A percentile compares a stretch with the other conserved stretches of the same genome.
These are phyloP conservation scores for Lasiosphaeris hirsuta DNA, from an alignment of 495 filamentous ascomycete genomes.

Conservation along the genomic window DNA sequence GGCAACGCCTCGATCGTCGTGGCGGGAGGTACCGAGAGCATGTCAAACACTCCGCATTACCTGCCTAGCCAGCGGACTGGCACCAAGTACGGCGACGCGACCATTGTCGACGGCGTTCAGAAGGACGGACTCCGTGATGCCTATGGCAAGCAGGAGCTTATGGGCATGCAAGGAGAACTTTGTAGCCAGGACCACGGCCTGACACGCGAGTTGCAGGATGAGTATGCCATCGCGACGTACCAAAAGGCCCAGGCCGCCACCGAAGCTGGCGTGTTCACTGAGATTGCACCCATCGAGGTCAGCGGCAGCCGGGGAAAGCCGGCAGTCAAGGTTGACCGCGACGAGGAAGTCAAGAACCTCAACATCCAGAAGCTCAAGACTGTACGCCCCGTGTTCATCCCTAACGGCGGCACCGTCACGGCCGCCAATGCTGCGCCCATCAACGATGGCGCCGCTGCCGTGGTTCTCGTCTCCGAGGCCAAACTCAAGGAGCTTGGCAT, in stretches of 20 bases:
- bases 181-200: slow-evolving; percentile 83
- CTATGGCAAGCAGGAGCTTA: slow-evolving; percentile 84
- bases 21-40: slow-evolving; percentile 92
- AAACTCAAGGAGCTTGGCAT: slow-evolving; percentile 84
- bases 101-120: slow-evolving; percentile 82
- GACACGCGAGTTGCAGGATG: slow-evolving; percentile 78
- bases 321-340: slow-evolving; percentile 69
- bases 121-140: slow-evolving; percentile 91
- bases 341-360: slow-evolving; percentile 97
- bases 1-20: slow-evolving; percentile 87
- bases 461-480: slow-evolving; percentile 86
- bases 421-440: slow-evolving; percentile 96
- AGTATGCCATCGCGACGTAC: slow-evolving; percentile 90
- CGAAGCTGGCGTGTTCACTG: slow-evolving; percentile 72
- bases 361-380: slow-evolving; percentile 86
- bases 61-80: slow-evolving; percentile 77
- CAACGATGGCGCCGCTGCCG: slow-evolving; percentile 86
- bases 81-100: slow-evolving; percentile 85
- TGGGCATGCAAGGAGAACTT: slow-evolving; percentile 90
- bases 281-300: slow-evolving; percentile 89
- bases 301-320: slow-evolving; percentile 88
- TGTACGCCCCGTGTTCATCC: slow-evolving; percentile 82
- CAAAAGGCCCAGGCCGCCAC: slow-evolving; percentile 85
- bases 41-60: slow-evolving; percentile 98
- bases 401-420: slow-evolving; percentile 82